Base-by-base conservation (phyloP, 2,329 filamentous ascomycete species). In the Aspergillus versicolor region DNA sequence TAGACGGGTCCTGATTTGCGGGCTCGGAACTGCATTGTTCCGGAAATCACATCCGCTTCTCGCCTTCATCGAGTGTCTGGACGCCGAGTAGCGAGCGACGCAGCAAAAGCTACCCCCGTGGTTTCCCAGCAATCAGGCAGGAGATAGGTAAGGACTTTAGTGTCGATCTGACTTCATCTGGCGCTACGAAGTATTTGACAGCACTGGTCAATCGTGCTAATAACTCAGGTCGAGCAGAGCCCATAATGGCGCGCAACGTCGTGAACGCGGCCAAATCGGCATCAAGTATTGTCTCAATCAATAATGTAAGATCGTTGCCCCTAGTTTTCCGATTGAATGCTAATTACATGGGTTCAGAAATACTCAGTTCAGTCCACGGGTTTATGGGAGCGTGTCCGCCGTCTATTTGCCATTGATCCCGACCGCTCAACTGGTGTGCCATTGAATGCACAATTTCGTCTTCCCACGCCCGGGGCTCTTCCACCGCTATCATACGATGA, bases 351-450 rank as follows among this genome's bases (percentile, higher is more conserved):
- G 19, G 15, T 17, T 11, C 12, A 99, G 93, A 97, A 97, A 90
- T 93, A 99, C 80, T 96, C 92, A 37, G 81, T 97, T 63, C 90
- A 96, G 73, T 94, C 93, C 51, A 85, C 83, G 40, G 94, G 94
- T 41, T 80, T 97, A 76, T 97, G 91, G 90, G 92, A 93, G 72
- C 80, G 80, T 56, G 79, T 99, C 74, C 92, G 92, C 74, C 85
- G 87, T 65, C 73, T 88, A 67, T 77, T 97, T 65, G 86, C 91
- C 65, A 80, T 99, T 70, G 93, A 96, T 75, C 84, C 92, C 37
- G 86, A 90, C 70, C 92, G 94, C 64, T 97, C 92, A 65, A 92
- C 89, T 69, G 94, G 94, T 75, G 81, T 99, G 19, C 94, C 94
- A 46, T 81, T 99, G 69, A 97, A 97, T 83, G 87, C 92, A 41